phyloP scores from a whole-genome alignment of 2,329 filamentous ascomycete genomes.

The Sordariomycetes sp. region DNA sequence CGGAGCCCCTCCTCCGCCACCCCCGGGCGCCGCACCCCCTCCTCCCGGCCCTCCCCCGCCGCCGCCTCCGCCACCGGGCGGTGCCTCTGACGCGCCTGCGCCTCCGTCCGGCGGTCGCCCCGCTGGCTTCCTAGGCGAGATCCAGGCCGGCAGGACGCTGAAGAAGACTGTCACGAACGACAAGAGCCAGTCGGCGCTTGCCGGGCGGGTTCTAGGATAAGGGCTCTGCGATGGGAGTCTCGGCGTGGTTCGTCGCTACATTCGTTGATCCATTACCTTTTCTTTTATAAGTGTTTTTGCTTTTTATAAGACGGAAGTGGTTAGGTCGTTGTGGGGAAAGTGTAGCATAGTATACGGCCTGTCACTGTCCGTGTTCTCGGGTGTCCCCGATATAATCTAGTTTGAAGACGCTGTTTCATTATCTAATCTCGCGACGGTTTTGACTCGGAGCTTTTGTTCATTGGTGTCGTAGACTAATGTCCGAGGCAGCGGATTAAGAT shows the following conservation, averaged over 20 bases:
- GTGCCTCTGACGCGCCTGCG: conserved; percentile 18
- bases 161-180: conserved; percentile 88
- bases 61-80: conserved; percentile 20
- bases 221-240: not conserved
- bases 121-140: conserved; percentile 63
- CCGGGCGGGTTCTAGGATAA: conserved; percentile 60
- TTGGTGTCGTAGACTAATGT: not conserved
- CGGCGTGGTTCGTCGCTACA: not conserved
- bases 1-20: conserved; percentile 16
- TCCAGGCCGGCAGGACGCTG: conserved; percentile 64
- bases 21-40: conserved; percentile 18
- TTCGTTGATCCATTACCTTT: not conserved
- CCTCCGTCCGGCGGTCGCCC: conserved; percentile 35
- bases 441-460: not conserved
- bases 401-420: not conserved
- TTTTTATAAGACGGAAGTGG: not conserved
- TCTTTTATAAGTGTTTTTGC: not conserved
- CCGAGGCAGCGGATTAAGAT: not conserved
- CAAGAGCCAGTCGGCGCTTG: conserved; percentile 56
- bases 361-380: not conserved
- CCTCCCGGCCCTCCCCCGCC: conserved; percentile 13
- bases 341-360: not conserved
- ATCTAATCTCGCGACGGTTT: not conserved
- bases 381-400: not conserved
- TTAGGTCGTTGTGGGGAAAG: not conserved